Base-by-base conservation (phyloP, 352 stramenopile species). In the Phytopythium sindhum region DNA sequence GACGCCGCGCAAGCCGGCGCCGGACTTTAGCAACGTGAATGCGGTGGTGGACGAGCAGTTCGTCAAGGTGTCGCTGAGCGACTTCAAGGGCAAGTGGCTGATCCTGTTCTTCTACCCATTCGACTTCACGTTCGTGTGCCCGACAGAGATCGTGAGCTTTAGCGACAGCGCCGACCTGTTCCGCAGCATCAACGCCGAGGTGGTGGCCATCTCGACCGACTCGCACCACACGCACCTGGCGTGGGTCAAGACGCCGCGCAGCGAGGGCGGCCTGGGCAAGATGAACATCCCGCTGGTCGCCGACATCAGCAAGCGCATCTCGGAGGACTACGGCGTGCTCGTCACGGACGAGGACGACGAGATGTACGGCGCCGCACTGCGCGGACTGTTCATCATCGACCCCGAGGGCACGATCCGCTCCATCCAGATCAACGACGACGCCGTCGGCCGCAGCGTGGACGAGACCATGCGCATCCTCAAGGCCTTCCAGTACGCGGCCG, bases 81-180 rank as follows among this genome's bases (percentile, higher is more conserved):
- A 94, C 68, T 90, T 90, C 75, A 71, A 69, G 60, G 71, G 78
- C 72, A 84, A 94, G 71, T 94, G 82, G 81, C 77, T 94, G 53
- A 83, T 95, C 60, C 74, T 95, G 3, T 93, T 95, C 69, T 95
- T 95, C 75, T 95, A 93, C 77, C 85, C 81, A 12, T 91, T 93
- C 72, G 85, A 93, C 71, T 93, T 93, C 55, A 95, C 86, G 29
- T 95, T 95, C 57, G 84, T 95, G 66, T 94, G 86, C 58, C 85
- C 85, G 9, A 94, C 87, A 17, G 81, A 94, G 69, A 95, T 93
- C 56, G 73, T 91, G 60, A 88, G 76, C 70, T 94, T 92, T 64
- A 91, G 78, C 57, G 87, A 93, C 73, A 86, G 68, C 41, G 72
- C 87, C 26, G 71, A 81, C 19, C 60, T 73, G 39, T 94, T 93